These are phyloP conservation scores for Cystofilobasidium capitatum DNA, from an alignment of 768 basidiomycete species.

Conservation along the genomic window DNA sequence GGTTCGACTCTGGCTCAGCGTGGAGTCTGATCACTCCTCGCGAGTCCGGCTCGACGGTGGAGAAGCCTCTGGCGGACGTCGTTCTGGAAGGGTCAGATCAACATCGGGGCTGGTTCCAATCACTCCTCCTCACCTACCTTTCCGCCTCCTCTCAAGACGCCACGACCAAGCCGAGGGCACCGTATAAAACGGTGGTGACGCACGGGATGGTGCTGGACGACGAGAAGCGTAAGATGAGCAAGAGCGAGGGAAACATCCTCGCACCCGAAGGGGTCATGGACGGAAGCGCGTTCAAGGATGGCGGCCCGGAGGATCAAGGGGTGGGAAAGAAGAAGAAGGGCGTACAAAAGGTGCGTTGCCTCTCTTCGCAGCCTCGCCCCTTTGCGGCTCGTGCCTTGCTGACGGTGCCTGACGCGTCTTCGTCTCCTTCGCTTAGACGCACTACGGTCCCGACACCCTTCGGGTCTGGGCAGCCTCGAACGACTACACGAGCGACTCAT, in stretches of 20 bases:
- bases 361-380: not conserved
- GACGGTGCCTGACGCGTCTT: not conserved
- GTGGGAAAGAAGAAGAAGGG: not conserved
- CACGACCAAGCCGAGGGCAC: slow-evolving; percentile 38
- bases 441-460: slow-evolving; percentile 69
- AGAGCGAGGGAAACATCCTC: slow-evolving; percentile 82
- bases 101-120: slow-evolving; percentile 99
- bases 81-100: slow-evolving; percentile 95
- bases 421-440: slow-evolving; percentile 48
- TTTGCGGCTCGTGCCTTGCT: too few relatives aligned
- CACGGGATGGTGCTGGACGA: slow-evolving; percentile 96
- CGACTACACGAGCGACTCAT: slow-evolving; percentile 80
- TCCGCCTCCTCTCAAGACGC: slow-evolving; percentile 45
- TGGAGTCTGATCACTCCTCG: slow-evolving; percentile 64
- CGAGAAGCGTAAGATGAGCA: slow-evolving; percentile 89
- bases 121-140: slow-evolving; percentile 68
- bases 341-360: not conserved
- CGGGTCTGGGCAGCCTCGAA: slow-evolving; percentile 86
- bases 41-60: slow-evolving; percentile 9
- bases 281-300: slow-evolving; percentile 41
- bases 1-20: slow-evolving; percentile 94
- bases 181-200: slow-evolving; percentile 75
- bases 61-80: slow-evolving; percentile 55
- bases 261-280: slow-evolving; percentile 71
- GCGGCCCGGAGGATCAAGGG: too few relatives aligned